Evolutionary conservation across 352 stramenopile genomes (phyloP).

Genomic region (Elongisporangium undulatum): DNA sequence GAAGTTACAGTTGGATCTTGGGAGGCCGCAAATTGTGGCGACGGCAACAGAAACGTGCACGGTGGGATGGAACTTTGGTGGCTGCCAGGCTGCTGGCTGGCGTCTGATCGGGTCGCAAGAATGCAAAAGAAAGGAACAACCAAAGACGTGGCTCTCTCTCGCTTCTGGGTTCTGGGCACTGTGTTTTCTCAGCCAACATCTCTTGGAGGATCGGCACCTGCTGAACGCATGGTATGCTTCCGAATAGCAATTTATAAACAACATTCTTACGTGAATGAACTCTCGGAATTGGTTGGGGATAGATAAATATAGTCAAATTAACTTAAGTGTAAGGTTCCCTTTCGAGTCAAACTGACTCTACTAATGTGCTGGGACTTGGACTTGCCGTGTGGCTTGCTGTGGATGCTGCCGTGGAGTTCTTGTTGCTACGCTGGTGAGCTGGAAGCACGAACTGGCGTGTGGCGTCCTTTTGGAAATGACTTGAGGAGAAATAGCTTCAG

Average conservation of each 20-base stretch:
- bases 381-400: neutral
- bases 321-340: neutral
- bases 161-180: neutral
- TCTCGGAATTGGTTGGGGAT: neutral
- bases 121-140: neutral
- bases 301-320: neutral
- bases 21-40: neutral
- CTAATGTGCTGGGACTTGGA: neutral
- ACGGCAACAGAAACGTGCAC: neutral
- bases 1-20: neutral
- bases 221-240: neutral
- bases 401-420: neutral
- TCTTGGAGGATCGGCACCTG: neutral
- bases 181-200: neutral
- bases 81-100: neutral
- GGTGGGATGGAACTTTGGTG: neutral
- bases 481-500: neutral
- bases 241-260: neutral
- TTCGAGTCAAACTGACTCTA: neutral
- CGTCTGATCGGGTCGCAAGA: neutral
- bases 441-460: neutral
- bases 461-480: neutral
- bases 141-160: neutral
- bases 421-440: neutral
- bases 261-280: neutral